Evolutionary conservation across 352 stramenopile species (phyloP).

Genomic region (Phytophthora pluvialis): DNA sequence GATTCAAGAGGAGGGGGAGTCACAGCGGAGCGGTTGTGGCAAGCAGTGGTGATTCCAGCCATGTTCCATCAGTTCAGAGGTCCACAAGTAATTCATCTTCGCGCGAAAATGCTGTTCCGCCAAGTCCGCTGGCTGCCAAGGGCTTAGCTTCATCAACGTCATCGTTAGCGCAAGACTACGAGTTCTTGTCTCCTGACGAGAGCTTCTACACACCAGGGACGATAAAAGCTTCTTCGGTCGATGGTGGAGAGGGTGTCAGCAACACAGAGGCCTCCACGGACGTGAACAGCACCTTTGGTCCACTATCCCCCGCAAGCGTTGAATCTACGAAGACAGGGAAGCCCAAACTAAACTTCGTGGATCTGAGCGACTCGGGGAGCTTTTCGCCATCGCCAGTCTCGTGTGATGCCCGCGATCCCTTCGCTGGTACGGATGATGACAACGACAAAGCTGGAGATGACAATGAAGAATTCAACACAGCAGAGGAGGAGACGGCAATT

Average conservation of each 20-base stretch:
- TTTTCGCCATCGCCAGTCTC: constrained; percentile 39
- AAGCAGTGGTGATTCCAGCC: constrained; percentile 6
- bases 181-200: constrained; percentile 33
- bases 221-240: constrained; percentile 5
- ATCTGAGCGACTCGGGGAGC: constrained; percentile 36
- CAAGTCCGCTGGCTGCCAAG: constrained; percentile 15
- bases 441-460: constrained; percentile 20
- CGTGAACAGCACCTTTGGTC: constrained; percentile 7
- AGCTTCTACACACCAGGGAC: constrained; percentile 29
- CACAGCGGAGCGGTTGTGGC: constrained; percentile 21
- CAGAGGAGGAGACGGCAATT: background rate
- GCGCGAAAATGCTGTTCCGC: constrained; percentile 11
- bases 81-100: constrained; percentile 22
- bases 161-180: constrained; percentile 38
- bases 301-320: constrained; percentile 25
- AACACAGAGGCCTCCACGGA: constrained; percentile 4
- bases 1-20: constrained; percentile 32
- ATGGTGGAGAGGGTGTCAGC: constrained; percentile 2
- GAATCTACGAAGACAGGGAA: constrained; percentile 31
- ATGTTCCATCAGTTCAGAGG: constrained; percentile 12
- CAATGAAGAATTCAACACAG: background rate
- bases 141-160: constrained; percentile 22
- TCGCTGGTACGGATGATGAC: constrained; percentile 18
- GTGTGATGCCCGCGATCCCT: constrained; percentile 21
- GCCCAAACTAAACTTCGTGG: constrained; percentile 33